Evolutionary conservation across 139 green algal genomes (phyloP), one percentile per base, ranked within the genome.

Genomic region (Ulvella scutata): DNA sequence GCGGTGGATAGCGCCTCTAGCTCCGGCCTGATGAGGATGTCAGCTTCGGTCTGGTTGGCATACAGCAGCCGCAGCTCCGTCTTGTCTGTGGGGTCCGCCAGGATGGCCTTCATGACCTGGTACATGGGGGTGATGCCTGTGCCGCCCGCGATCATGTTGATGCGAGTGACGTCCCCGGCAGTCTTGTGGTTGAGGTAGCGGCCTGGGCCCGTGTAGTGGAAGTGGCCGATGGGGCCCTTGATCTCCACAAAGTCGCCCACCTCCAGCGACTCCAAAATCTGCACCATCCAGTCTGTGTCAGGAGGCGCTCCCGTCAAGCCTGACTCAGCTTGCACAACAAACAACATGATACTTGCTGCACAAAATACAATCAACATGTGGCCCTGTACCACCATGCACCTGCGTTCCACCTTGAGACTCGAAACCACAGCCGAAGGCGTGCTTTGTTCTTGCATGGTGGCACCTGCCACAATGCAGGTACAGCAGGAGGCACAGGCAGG

Each of bases 151-250:
- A 98, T 86, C 85, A 99, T 94, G 37, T 77, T 87, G 44, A 98
- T 80, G 62, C 88, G 76, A 38, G 72, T 87, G 37, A 74, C 81
- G 2, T 75, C 43, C 2, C 72, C 72, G 35, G 79, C 44, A 3
- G 38, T 4, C 75, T 89, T 88, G 75, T 79, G n/a, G 75, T 89
- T 86, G 79, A 87, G 83, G 78, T 89, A 96, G 21, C 37, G 61
- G 38, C 88, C 87, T 3, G 74, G 33, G 34, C 89, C 89, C 23
- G 86, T 73, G 84, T 98, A 99, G 28, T 87, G 61, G 38, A 98
- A 91, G 81, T 97, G 90, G 3, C 95, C 95, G n/a, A 95, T 74
- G 2, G 95, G 95, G 1, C 95, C 95, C 85, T 96, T 96, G 39
- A 96, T 88, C 33, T 96, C 86, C 9, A 98, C 88, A 6, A n/a